A percentile compares a stretch with the other conserved stretches of the same genome.
These are phyloP conservation scores for Fusarium aywerte DNA, from an alignment of 2,329 filamentous ascomycete species.

Conservation along the genomic window DNA sequence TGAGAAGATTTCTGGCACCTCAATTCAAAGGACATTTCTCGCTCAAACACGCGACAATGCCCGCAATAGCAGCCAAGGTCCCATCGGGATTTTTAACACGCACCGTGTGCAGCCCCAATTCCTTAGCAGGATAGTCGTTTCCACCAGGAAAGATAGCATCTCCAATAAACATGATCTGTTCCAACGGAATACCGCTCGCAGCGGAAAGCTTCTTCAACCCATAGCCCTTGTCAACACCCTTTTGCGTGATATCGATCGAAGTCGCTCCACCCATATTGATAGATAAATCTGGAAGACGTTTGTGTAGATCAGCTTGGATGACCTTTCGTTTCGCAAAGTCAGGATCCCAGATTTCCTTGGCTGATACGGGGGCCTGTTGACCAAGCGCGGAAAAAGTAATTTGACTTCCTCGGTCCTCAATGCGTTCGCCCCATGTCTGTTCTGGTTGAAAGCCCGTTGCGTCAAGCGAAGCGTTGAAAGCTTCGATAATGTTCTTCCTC, in stretches of 20 bases:
- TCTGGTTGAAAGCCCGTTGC: slow-evolving; percentile 16
- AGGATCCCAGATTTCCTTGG: slow-evolving; percentile 20
- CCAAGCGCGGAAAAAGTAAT: slow-evolving; percentile 22
- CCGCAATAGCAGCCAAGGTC: slow-evolving; percentile 16
- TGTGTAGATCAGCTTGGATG: slow-evolving; percentile 14
- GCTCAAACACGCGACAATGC: slow-evolving; percentile 18
- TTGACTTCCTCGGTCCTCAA: slow-evolving; percentile 19
- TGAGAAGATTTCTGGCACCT: not conserved
- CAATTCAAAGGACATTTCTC: not conserved
- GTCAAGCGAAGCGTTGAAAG: slow-evolving; percentile 17
- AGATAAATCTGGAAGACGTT: slow-evolving; percentile 14
- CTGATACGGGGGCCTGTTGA: slow-evolving; percentile 7
- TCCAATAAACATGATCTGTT: slow-evolving; percentile 24
- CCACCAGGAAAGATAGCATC: slow-evolving; percentile 22
- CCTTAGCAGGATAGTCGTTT: slow-evolving; percentile 23
- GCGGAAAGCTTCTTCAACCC: slow-evolving; percentile 18
- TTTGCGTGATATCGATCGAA: slow-evolving; percentile 23
- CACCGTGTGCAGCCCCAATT: slow-evolving; percentile 14
- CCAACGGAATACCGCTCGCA: slow-evolving; percentile 3
- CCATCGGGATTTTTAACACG: slow-evolving; percentile 24
- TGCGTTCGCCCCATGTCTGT: slow-evolving; percentile 22
- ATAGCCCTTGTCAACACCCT: slow-evolving; percentile 22
- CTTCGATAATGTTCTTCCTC: slow-evolving; percentile 17
- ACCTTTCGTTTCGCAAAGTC: slow-evolving; percentile 22
- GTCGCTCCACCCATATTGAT: slow-evolving; percentile 25